Base-by-base conservation (phyloP, 768 basidiomycete genomes). In the Amanita molliuscula region DNA sequence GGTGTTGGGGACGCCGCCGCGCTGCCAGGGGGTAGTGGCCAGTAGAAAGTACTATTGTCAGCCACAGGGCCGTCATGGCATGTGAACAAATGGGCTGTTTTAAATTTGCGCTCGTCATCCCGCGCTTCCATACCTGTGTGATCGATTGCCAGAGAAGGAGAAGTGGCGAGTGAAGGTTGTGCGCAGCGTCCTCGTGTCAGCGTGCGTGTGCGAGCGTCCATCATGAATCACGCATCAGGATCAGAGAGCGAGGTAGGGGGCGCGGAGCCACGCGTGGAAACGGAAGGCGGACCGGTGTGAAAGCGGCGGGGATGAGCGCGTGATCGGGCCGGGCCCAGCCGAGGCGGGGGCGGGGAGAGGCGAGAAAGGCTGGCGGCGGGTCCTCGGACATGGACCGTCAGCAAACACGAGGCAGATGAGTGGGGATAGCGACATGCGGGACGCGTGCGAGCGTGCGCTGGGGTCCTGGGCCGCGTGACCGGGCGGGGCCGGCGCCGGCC, bases 321-420 rank as follows among this genome's bases (percentile, higher is more conserved):
- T 1, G 31, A 31, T 31, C 31, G 29, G 29, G 29, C 29, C 29
- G 29, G 8, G 10, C 1, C 2, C 29, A 31, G 31, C 31, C 31
- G 31, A 31, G 13, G 13, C 31, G 13, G 7, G 31, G 31, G 31
- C 31, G 31, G 11, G 31, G 13, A 13, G 11, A 31, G 31, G 31
- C 29, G 29, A 31, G 29, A 31, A 31, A 31, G 29, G 29, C 2
- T 31, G 7, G 31, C 13, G 31, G 36, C 18, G 31, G 25, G 31
- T 31, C 31, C 31, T 31, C 31, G 31, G 31, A 31, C 31, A 31
- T 31, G 36, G 20, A 18, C 1, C 38, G 13, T 16, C 0, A 36
- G 31, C n/a, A n/a, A 29, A 50, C 49, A 50, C 41, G 49, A 50
- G 49, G 49, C 49, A 21, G 48, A 31, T 28, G 44, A 42, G 37